phyloP scores from a whole-genome alignment of 1,284 basidiomycete genomes.

The Naganishia sp. region DNA sequence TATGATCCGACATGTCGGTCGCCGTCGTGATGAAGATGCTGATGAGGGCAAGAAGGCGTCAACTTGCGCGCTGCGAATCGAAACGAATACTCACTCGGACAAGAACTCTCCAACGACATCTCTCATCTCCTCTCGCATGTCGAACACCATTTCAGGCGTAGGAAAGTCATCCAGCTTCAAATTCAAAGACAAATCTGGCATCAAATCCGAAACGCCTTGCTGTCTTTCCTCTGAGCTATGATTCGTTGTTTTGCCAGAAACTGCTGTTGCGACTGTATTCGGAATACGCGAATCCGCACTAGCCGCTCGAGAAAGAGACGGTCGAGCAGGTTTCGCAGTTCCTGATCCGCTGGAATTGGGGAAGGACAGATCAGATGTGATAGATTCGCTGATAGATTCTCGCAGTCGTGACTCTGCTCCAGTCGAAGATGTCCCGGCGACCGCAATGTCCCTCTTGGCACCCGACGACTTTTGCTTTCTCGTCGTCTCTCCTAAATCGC shows the following conservation, averaged over 20 bases:
- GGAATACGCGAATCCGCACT: conserved; percentile 8
- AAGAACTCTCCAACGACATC: conserved; percentile 23
- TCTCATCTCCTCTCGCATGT: conserved; percentile 34
- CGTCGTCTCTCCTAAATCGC: conserved; percentile 17
- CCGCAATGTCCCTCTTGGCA: not conserved
- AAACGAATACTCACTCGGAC: conserved; percentile 27
- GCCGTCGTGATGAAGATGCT: conserved; percentile 34
- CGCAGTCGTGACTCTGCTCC: too few species aligned
- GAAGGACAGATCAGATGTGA: not conserved
- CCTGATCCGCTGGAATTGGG: not conserved
- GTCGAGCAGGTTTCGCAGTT: not conserved
- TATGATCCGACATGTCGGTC: conserved; percentile 31
- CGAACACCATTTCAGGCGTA: conserved; percentile 31
- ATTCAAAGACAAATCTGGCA: conserved; percentile 23
- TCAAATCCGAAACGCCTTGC: not conserved
- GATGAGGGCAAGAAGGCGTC: not conserved
- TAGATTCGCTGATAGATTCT: not conserved
- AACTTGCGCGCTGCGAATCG: not conserved
- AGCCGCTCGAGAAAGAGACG: conserved; percentile 8
- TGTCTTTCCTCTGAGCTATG: not conserved
- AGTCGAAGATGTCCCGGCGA: conserved; percentile 9
- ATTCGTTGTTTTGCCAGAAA: not conserved
- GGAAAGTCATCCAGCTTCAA: conserved; percentile 32
- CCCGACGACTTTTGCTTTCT: conserved; percentile 10
- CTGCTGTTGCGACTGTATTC: not conserved